These are phyloP conservation scores for Paecilomyces sp. DNA, from an alignment of 2,329 filamentous ascomycete genomes.

Conservation along the genomic window DNA sequence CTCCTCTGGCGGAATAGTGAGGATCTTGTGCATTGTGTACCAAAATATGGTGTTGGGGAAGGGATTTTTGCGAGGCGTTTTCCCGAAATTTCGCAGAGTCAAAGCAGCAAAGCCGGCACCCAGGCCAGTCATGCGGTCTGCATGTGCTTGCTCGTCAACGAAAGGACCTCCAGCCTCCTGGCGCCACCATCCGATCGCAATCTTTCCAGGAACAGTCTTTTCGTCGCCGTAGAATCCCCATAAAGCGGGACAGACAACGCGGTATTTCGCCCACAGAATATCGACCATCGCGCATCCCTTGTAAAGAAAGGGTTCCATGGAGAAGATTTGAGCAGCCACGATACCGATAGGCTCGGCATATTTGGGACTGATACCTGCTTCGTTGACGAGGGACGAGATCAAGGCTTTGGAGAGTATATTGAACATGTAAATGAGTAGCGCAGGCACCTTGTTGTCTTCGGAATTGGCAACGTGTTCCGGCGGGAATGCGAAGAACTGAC, in stretches of 20 bases:
- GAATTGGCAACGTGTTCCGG: slow-evolving; percentile 28
- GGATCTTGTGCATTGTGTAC: slow-evolving; percentile 65
- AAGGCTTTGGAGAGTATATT: slow-evolving; percentile 69
- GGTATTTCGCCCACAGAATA: slow-evolving; percentile 80
- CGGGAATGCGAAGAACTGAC: slow-evolving; percentile 45
- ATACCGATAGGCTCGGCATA: slow-evolving; percentile 75
- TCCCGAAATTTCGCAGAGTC: slow-evolving; percentile 73
- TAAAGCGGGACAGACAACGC: slow-evolving; percentile 71
- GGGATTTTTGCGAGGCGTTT: slow-evolving; percentile 60
- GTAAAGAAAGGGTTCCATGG: slow-evolving; percentile 59
- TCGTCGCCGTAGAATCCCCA: slow-evolving; percentile 78
- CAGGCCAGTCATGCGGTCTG: slow-evolving; percentile 74
- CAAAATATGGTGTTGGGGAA: slow-evolving; percentile 79
- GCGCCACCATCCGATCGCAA: slow-evolving; percentile 66
- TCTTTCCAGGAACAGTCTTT: slow-evolving; percentile 59
- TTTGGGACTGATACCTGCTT: slow-evolving; percentile 57
- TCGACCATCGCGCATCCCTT: slow-evolving; percentile 65
- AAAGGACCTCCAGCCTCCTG: slow-evolving; percentile 48
- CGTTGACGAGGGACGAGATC: slow-evolving; percentile 61
- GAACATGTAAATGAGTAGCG: slow-evolving; percentile 65
- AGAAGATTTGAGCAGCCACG: slow-evolving; percentile 67
- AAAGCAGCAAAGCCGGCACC: slow-evolving; percentile 79
- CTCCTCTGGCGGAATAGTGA: slow-evolving; percentile 63
- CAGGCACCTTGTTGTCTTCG: slow-evolving; percentile 50
- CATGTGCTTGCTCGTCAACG: slow-evolving; percentile 64